These are phyloP conservation scores for Psilocybe azurescens DNA, from an alignment of 768 basidiomycete genomes.

Conservation along the genomic window DNA sequence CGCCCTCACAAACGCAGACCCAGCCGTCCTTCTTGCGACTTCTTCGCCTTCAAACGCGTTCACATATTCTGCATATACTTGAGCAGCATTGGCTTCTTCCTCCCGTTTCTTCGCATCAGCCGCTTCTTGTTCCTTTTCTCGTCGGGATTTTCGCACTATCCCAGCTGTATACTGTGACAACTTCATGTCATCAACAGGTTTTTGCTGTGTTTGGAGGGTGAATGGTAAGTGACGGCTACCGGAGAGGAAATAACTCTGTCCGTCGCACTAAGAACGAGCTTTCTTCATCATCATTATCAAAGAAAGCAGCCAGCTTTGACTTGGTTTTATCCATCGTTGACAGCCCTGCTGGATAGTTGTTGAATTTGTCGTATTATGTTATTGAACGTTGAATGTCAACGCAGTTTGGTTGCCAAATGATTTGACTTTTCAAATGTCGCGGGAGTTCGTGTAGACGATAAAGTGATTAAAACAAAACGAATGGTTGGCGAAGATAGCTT, in stretches of 20 bases:
- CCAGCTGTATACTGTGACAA: slow-evolving; percentile 85
- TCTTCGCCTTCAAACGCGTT: slow-evolving; percentile 84
- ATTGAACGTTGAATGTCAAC: too few relatives aligned
- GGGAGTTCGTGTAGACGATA: not conserved
- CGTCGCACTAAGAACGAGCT: slow-evolving; percentile 91
- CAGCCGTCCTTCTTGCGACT: slow-evolving; percentile 49
- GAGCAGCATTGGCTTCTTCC: slow-evolving; percentile 80
- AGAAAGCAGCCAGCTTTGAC: slow-evolving; percentile 77
- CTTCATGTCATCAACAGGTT: slow-evolving; percentile 85
- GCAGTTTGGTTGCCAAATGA: too few relatives aligned
- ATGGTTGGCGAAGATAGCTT: too few relatives aligned
- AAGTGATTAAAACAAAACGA: not conserved
- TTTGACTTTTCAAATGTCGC: not conserved
- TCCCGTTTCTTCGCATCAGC: slow-evolving; percentile 89
- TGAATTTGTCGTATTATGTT: not conserved
- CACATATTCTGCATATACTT: slow-evolving; percentile 83
- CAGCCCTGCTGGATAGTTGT: not conserved
- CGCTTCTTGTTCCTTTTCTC: slow-evolving; percentile 92
- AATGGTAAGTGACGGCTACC: slow-evolving; percentile 63
- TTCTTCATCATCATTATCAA: slow-evolving; percentile 86
- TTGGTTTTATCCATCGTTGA: slow-evolving; percentile 70
- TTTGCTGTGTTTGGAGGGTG: slow-evolving; percentile 69
- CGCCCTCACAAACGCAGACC: slow-evolving; percentile 66
- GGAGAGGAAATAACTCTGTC: slow-evolving; percentile 68
- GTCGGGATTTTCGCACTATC: slow-evolving; percentile 85